Percentiles rank a stretch among this genome's conserved stretches.
phyloP scores from a whole-genome alignment of 805 yeast species.

The Metschnikowia rubicola region DNA sequence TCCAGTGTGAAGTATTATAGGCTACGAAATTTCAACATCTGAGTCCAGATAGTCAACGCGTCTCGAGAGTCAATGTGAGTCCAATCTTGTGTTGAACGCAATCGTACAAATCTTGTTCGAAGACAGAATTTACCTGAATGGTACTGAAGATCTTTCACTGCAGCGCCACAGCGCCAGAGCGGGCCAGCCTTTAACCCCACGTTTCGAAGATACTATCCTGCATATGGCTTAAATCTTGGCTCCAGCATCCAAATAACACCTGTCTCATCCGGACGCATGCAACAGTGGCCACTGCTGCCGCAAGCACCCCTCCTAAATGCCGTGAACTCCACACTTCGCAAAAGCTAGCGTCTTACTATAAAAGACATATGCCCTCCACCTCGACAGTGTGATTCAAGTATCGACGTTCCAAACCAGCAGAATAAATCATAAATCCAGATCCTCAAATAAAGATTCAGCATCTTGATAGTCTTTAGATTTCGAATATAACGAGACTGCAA shows the following conservation, averaged over 20 bases:
- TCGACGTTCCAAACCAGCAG: not conserved
- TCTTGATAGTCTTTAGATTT: not conserved
- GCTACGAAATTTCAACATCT: too few species aligned
- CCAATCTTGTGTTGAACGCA: too few species aligned
- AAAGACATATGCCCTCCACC: conserved; percentile 3
- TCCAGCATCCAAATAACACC: not conserved
- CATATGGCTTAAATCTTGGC: not conserved
- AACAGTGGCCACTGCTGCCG: conserved; percentile 2
- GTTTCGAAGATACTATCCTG: conserved; percentile 7
- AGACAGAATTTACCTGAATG: too few species aligned
- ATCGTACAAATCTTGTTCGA: too few species aligned
- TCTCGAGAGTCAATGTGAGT: too few species aligned
- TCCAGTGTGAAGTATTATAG: too few species aligned
- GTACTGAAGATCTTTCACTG: too few species aligned
- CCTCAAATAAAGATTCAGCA: too few species aligned
- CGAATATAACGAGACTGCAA: not conserved
- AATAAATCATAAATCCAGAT: not conserved
- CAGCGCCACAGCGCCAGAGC: too few species aligned
- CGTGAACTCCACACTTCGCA: conserved; percentile 11
- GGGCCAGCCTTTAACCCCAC: conserved; percentile 5
- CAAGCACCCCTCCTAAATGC: conserved; percentile 9
- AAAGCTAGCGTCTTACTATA: conserved; percentile 3
- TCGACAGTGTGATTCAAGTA: too few species aligned
- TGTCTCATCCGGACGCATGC: conserved; percentile 7
- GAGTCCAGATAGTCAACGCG: too few species aligned